Evolutionary conservation across 2,329 filamentous ascomycete genomes (phyloP), one percentile per base, ranked within the genome.

Genomic region (Fusarium chuoi): DNA sequence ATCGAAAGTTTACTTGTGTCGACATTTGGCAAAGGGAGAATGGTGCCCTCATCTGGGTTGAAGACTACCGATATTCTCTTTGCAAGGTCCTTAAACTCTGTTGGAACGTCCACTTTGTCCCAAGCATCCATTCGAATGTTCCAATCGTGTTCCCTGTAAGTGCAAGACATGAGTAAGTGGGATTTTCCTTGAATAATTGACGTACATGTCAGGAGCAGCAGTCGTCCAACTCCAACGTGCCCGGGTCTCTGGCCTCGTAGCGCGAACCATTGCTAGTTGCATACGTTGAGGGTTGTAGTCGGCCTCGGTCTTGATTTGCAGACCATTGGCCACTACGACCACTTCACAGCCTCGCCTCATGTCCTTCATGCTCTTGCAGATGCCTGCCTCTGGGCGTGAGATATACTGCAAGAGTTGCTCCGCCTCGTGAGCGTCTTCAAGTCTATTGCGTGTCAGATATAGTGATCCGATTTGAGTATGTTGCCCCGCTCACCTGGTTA

Each of bases 191-290:
- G 33, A 20, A 24, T n/a, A 30, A 28, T 30, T n/a, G 22, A 71
- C 76, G 64, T 68, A 82, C 82, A 80, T 82, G 39, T 83, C 82
- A 20, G 82, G 82, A 11, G 81, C 79, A 33, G 76, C 76, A 33
- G 82, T 56, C 8, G 75, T 79, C 80, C 82, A 82, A 62, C 81
- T 78, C 33, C 83, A 58, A 20, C 75, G 77, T 8, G 73, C 64
- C 65, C 69, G 75, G 13, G 49, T 48, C 55, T 79, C 79, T 30
- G 66, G 65, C 30, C 58, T 76, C 11, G 49, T 69, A 12, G 79
- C 64, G 26, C 70, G 75, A 35, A 71, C 59, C 52, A 75, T 78
- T 15, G 75, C 70, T n/a, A 81, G 57, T 38, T 74, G 76, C 11
- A 71, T 67, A 8, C 49, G 62, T 28, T 51, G 49, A 9, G 49